Base-by-base conservation (phyloP, 108 stramenopile species). In the Parietichytrium sp. region DNA sequence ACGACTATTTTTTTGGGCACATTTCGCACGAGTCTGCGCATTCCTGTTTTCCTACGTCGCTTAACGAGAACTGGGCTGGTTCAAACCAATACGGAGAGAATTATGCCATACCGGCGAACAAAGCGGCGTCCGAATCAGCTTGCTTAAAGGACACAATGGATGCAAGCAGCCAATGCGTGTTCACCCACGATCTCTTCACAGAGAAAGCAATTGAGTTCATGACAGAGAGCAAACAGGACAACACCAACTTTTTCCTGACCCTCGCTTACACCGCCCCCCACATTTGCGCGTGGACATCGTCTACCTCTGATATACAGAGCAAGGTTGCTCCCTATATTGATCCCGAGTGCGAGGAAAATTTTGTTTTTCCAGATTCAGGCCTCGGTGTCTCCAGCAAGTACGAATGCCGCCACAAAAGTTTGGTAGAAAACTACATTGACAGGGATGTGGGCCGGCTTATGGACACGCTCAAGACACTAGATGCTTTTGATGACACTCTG, bases 401-500 rank as follows among this genome's bases (percentile, higher is more conserved):
- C n/a, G 61, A 72, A 42, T 72, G 61, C 3, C 6, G 10, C 6
- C 61, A 72, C 42, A 72, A 72, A 25, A 72, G 61, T 2, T n/a
- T 72, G 0, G 45, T 72, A 42, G 61, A 72, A 25, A 72, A 72
- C 42, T 72, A 72, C 42, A 72, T 72, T 27, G 61, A 72, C 20
- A 33, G 61, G n/a, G 61, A 72, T 20, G 85, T 92, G 33, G 86
- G 90, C 1, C 47, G 84, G 27, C 78, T 92, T 16, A 81, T 52
- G 8, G 23, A 53, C 20, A 83, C 87, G 13, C 54, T 87, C 12
- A 31, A 90, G 51, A 4, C 31, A 12, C 42, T 55, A 0, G 86
- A 49, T 10, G 27, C 86, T 47, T 87, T 86, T 82, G 55, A 89
- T 2, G 47, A 89, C 80, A 89, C 90, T 0, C 50, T 92, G 0